Conservation (phyloP, 768 basidiomycete genomes). For the Amanita phalloides region DNA sequence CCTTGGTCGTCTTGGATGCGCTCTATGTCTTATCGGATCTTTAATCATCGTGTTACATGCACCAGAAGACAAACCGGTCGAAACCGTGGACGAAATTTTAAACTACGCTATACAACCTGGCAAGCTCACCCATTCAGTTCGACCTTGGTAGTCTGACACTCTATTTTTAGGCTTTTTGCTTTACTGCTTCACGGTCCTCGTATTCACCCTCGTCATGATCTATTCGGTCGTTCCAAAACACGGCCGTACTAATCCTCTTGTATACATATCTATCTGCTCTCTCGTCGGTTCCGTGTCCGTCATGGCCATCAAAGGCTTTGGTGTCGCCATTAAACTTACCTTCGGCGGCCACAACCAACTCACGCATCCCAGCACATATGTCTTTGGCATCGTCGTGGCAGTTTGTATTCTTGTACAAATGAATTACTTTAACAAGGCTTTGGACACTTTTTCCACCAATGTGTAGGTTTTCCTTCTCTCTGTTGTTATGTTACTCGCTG, state of each 20-base stretch:
- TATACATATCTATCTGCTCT: constrained; percentile 96
- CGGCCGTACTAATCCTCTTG: constrained; percentile 79
- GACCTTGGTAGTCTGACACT: not conserved
- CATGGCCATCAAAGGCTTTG: constrained; percentile 99
- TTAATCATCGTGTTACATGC: constrained; percentile 94
- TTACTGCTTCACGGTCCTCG: constrained; percentile 79
- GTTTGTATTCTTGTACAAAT: constrained; percentile 87
- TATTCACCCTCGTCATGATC: constrained; percentile 81
- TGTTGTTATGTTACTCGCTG: not conserved
- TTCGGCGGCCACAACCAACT: constrained; percentile 92
- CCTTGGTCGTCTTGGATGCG: constrained; percentile 80
- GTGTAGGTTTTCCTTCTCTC: constrained; percentile 49
- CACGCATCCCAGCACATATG: constrained; percentile 89
- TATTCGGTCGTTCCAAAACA: constrained; percentile 75
- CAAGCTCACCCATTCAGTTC: constrained; percentile 14
- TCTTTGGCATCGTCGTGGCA: constrained; percentile 77
- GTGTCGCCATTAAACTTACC: constrained; percentile 92
- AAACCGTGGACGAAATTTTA: constrained; percentile 90
- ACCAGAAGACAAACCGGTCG: constrained; percentile 87
- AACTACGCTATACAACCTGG: constrained; percentile 91
- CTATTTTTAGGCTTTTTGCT: constrained; percentile 64
- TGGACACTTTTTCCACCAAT: constrained; percentile 95
- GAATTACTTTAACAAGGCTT: constrained; percentile 97
- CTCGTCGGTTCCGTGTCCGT: constrained; percentile 93
- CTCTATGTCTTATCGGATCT: constrained; percentile 76